A percentile compares a stretch with the other conserved stretches of the same genome.
Conservation (phyloP, 1,284 basidiomycete species). For the Lentinula novae-zelandiae region DNA sequence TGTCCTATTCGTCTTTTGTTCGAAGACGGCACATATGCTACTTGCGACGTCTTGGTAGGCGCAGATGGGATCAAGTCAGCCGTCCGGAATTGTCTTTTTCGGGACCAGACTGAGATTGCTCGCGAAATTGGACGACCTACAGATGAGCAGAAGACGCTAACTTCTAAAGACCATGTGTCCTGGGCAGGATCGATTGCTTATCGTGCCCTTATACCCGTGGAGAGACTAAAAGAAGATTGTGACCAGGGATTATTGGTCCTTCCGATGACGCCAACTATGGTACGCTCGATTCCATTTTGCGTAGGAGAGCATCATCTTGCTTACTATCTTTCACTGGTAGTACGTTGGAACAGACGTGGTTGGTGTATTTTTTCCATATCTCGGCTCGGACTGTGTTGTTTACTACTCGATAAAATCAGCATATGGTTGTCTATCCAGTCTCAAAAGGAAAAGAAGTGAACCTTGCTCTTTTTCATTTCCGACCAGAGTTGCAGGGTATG, state of each 20-base stretch:
- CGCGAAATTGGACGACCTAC: background rate
- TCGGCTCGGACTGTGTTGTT: background rate
- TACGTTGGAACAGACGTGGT: slow-evolving; percentile 26
- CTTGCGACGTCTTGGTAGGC: slow-evolving; percentile 25
- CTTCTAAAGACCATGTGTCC: slow-evolving; percentile 10
- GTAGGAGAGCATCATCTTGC: background rate
- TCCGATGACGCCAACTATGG: slow-evolving; percentile 12
- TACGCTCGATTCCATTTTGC: background rate
- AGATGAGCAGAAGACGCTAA: background rate
- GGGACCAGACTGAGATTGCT: background rate
- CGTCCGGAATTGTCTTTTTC: slow-evolving; percentile 8
- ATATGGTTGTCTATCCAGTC: slow-evolving; percentile 24
- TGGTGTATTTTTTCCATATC: slow-evolving; percentile 9
- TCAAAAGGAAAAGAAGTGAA: slow-evolving; percentile 28
- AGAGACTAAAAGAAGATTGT: slow-evolving; percentile 8
- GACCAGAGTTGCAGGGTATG: slow-evolving; percentile 24
- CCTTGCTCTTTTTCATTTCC: slow-evolving; percentile 27
- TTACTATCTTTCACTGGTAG: slow-evolving; percentile 14
- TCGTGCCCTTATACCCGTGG: slow-evolving; percentile 13
- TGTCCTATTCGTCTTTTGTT: slow-evolving; percentile 17
- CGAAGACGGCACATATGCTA: slow-evolving; percentile 19
- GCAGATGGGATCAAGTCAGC: slow-evolving; percentile 26
- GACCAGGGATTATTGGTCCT: slow-evolving; percentile 3
- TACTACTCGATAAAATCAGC: background rate
- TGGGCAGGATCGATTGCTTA: slow-evolving; percentile 17